A percentile compares a stretch with the other conserved stretches of the same genome.
Conservation (phyloP, 2,329 filamentous ascomycete genomes). For the Aspergillus ustus region DNA sequence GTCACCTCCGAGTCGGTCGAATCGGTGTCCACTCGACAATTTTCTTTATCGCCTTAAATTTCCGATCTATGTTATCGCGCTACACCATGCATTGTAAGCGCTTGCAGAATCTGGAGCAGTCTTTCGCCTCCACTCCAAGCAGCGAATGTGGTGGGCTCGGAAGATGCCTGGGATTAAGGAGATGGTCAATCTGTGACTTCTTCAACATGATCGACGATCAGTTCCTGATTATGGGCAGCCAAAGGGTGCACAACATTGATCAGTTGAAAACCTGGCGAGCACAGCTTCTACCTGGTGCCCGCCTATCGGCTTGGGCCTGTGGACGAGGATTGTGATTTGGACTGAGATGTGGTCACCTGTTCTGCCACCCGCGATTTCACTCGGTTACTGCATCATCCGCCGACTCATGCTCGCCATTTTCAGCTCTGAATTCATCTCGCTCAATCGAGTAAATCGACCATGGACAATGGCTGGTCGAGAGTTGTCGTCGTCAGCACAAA, state of each 20-base stretch:
- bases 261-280: background rate
- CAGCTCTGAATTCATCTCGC: background rate
- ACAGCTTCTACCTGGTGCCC: background rate
- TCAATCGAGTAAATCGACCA: background rate
- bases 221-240: background rate
- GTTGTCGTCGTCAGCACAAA: background rate
- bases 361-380: background rate
- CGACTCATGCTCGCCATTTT: background rate
- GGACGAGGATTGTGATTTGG: background rate
- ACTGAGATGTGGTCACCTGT: background rate
- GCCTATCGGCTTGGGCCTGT: background rate
- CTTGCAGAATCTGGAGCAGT: background rate
- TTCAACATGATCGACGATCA: background rate
- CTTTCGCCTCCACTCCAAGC: background rate
- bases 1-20: background rate
- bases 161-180: background rate
- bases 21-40: conserved; percentile 2
- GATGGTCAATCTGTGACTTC: background rate
- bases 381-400: background rate
- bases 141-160: background rate
- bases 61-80: background rate
- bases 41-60: conserved; percentile 2
- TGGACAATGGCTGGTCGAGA: background rate
- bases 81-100: background rate
- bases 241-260: background rate